Evolutionary conservation across 257 asterid genomes (phyloP), one percentile per base, ranked within the genome.

Genomic region (Lycium barbarum): DNA sequence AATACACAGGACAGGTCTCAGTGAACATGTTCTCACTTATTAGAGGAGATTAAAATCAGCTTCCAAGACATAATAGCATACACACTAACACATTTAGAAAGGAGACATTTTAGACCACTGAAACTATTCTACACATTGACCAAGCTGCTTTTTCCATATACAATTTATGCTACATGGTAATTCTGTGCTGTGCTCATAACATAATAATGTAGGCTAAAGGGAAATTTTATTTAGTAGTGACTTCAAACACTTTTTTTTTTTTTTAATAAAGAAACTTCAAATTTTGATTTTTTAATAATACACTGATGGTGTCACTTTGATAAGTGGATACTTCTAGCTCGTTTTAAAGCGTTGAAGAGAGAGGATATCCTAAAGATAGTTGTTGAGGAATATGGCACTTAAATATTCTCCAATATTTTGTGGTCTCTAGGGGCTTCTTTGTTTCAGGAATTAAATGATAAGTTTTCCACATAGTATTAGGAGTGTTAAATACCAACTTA

Each of bases 1-100:
- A 73, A 20, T 74, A 20, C 81, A 74, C 81, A 20, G 20, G 61
- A 43, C 14, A 68, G 53, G 53, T 43, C 78, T 68, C 78, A 68
- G 8, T 68, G 14, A 68, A 26, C 33, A 26, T 36, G 51, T 36
- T 68, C 76, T 68, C 61, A 20, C n/a, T 20, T 73, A 47, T 2
- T 73, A 11, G 40, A 26, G 47, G 58, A 72, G 9, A 45, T 72
- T 47, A 26, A 26, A 26, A 26, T 26, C 33, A 26, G 33, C 33
- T 26, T 73, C 80, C 15, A 20, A 73, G 6, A 6, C 17, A 45
- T 73, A 47, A 47, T 47, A 11, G 80, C n/a, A 51, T 45, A 45
- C 49, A 14, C 49, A 35, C 49, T 36, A 7, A 1, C 22, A 67
- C 47, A 67, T 67, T 67, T 67, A 20, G 15, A 67, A 33, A 67